Evolutionary conservation across 1,139 yeast genomes (phyloP).

Genomic region (Sugiyamaella pinicola): DNA sequence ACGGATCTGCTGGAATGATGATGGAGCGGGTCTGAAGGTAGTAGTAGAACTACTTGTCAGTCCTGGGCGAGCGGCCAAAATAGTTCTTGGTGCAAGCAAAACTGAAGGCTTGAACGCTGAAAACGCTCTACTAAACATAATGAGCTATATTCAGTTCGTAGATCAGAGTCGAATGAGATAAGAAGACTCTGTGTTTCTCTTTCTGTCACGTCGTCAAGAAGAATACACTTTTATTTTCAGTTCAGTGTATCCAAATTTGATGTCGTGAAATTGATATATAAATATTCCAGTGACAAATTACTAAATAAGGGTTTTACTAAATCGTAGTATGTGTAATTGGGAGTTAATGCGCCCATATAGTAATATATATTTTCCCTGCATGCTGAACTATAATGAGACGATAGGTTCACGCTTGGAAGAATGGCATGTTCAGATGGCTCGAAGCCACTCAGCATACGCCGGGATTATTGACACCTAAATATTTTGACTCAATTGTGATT

Average conservation of each 20-base stretch:
- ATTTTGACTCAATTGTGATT: no score
- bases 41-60: no score
- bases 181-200: no score
- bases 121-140: constrained; percentile 14
- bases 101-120: constrained; percentile 10
- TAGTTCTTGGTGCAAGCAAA: constrained; percentile 4
- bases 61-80: background rate
- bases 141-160: no score
- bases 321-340: background rate
- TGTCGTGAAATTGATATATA: background rate
- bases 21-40: no score
- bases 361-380: background rate
- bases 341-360: background rate
- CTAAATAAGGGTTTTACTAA: background rate
- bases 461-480: no score
- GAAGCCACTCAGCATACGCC: no score
- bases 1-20: constrained; percentile 43
- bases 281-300: constrained; percentile 13
- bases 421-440: background rate
- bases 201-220: no score
- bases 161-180: no score
- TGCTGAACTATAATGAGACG: background rate
- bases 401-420: background rate
- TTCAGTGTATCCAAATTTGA: no score
- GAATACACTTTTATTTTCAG: no score